Base-by-base conservation (phyloP, 1,284 basidiomycete species). In the Trametes versicolor region DNA sequence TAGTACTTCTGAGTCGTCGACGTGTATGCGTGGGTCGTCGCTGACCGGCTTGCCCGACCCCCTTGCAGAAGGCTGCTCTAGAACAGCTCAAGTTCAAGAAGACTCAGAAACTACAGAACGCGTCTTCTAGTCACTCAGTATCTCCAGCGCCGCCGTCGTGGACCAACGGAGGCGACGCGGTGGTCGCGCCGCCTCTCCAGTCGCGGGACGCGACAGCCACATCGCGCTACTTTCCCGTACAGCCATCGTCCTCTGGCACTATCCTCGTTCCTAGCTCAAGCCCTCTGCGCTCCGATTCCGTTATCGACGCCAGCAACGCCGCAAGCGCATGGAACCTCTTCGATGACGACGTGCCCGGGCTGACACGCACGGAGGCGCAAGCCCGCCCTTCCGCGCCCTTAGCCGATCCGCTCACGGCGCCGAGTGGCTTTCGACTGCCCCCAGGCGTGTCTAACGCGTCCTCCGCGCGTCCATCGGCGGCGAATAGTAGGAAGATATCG, bases 251-350 rank as follows among this genome's bases (percentile, higher is more conserved):
- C 34, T 72, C 80, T 47, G 86, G 85, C 73, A 85, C 79, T 58
- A 77, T 93, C 58, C 86, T 93, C 58, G 90, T 91, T 32, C 91
- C 91, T 37, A 90, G 83, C 77, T 93, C 92, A 60, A 93, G 90
- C 71, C 90, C 91, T 51, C 71, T 83, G 34, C 70, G 72, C 36
- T 74, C 81, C 48, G 84, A 88, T 69, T 77, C 73, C 13, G 58
- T 78, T 43, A 79, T 85, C 75, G 76, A 75, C 15, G 71, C 80
- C 21, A 77, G 81, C 67, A 73, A 72, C 39, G 75, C 78, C 10
- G 67, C 71, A 53, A 69, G 65, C 48, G 75, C 80, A 77, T 83
- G 85, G 58, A 63, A 72, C 39, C 56, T 59, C 47, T 60, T 70
- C 78, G 77, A 81, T 75, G 80, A 83, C 67, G 68, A 79, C 8